These are phyloP conservation scores for Coniochaeta sp. DNA, from an alignment of 2,329 filamentous ascomycete species.

Conservation along the genomic window DNA sequence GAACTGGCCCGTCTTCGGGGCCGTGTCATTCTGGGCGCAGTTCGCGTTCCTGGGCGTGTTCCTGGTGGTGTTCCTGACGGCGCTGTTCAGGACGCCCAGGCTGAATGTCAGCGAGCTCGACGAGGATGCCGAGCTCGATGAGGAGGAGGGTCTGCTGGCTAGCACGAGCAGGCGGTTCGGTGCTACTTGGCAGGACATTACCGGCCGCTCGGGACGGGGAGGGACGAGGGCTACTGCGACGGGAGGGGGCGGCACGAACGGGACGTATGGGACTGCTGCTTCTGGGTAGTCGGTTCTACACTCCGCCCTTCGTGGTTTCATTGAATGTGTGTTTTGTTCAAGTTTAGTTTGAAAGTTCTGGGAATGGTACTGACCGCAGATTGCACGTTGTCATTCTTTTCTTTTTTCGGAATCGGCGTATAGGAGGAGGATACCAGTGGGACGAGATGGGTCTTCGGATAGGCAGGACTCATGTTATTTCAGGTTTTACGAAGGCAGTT, in stretches of 20 bases:
- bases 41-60: slow-evolving; percentile 86
- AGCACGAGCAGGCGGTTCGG: slow-evolving; percentile 76
- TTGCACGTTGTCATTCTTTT: not conserved
- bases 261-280: not conserved
- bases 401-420: not conserved
- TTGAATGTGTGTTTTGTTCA: not conserved
- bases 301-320: no score
- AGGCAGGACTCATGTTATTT: not conserved
- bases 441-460: not conserved
- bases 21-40: slow-evolving; percentile 92
- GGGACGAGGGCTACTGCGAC: not conserved
- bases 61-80: slow-evolving; percentile 70
- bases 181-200: slow-evolving; percentile 84
- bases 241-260: not conserved
- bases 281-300: not conserved
- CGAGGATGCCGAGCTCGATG: slow-evolving; percentile 82
- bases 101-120: slow-evolving; percentile 73
- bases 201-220: slow-evolving; percentile 36
- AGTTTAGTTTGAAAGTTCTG: not conserved
- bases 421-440: not conserved
- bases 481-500: not conserved
- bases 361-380: not conserved
- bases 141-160: slow-evolving; percentile 86
- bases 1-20: slow-evolving; percentile 93
- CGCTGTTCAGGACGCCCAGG: slow-evolving; percentile 73